A percentile compares a stretch with the other conserved stretches of the same genome.
phyloP scores from a whole-genome alignment of 257 asterid species.

The Solanum bukasovii region DNA sequence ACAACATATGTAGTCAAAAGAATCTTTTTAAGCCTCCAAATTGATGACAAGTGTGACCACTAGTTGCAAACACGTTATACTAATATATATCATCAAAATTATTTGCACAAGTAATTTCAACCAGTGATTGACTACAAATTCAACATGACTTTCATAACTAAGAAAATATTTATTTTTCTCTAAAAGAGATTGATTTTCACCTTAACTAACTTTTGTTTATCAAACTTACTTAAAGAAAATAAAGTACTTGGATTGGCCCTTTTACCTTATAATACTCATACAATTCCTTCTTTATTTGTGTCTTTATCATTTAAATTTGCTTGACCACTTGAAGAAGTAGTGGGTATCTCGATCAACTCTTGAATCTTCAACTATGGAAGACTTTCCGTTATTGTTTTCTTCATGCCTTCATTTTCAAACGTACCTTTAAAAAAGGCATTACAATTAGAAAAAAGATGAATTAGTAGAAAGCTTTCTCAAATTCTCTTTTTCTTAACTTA shows the following conservation, averaged over 20 bases:
- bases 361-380: not conserved
- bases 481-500: not conserved
- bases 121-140: not conserved
- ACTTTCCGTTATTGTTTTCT: not conserved
- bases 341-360: not conserved
- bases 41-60: not conserved
- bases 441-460: not conserved
- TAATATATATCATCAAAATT: no score
- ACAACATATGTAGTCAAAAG: not conserved
- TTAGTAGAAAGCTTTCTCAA: not conserved
- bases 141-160: not conserved
- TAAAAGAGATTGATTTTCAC: not conserved
- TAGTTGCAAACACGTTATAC: no score
- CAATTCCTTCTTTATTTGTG: not conserved
- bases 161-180: no score
- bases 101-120: not conserved
- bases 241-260: not conserved
- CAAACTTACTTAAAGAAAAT: not conserved
- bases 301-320: not conserved
- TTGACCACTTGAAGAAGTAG: not conserved
- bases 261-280: not conserved
- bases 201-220: not conserved
- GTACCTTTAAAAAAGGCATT: not conserved
- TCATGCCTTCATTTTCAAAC: not conserved
- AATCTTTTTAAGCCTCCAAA: not conserved